Base-by-base conservation (phyloP, 2,329 filamentous ascomycete species). In the Phialophora chinensis region DNA sequence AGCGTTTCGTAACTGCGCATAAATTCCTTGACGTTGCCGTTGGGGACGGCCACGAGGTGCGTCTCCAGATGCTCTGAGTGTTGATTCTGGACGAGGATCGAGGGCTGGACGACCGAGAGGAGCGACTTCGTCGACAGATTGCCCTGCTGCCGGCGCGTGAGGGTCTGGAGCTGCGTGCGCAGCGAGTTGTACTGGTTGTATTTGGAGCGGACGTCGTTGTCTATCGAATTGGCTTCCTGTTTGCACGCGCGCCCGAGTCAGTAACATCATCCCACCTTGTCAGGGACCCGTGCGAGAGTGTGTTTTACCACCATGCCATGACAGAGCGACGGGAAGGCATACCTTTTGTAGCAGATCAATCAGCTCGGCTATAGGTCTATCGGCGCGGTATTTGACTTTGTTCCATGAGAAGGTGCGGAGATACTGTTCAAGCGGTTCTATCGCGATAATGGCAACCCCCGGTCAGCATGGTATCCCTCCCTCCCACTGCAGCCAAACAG, bases 11-110 rank as follows among this genome's bases (percentile, higher is more conserved):
- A 99, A 70, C 85, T 88, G 77, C 90, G 90, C 71, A 96, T 82
- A 75, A 97, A 99, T 47, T 98, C 94, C 77, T 96, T 97, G 74
- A 90, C 89, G 64, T 87, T 83, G 72, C 88, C 88, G 56, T 86
- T 87, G 2, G 95, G 95, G 8, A 99, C 91, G 23, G 92, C 95
- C 72, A 99, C 85, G 33, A 99, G 88, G 77, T 97, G 93, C 33
- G 95, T 97, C 81, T 97, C 93, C 73, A 99, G 89, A 80, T 97
- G 98, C 81, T 99, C 95, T 23, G 93, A 97, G 77, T 97, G 76
- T 97, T 89, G 57, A 63, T 67, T 53, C 29, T 61, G 58, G 70
- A 97, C 87, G 52, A 97, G 86, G 66, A 93, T 81, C 62, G 86
- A 83, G 8, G 94, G 93, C 74, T 94, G 86, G 73, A 99, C 44